Evolutionary conservation across 768 basidiomycete species (phyloP), one percentile per base, ranked within the genome.

Genomic region (Agrocybe pediades): DNA sequence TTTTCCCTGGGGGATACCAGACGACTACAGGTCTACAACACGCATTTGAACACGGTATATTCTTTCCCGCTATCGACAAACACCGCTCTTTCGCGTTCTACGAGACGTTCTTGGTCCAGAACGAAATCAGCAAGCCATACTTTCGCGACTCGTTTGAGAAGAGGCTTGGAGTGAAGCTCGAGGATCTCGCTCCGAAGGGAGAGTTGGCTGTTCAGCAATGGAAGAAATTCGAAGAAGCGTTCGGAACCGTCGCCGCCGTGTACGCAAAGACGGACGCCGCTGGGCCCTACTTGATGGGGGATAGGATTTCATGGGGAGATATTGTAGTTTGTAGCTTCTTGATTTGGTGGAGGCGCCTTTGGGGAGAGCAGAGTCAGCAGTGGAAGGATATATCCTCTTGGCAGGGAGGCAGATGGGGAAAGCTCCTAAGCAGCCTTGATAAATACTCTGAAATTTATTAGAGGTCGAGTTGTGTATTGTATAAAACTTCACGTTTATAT

Each of bases 41-140:
- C 8, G 46, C 46, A 27, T 19, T 57, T 54, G 27, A 83, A 84
- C 51, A 79, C 76, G 0, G 60, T 68, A 16, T 82, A 84, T 62
- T 68, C 83, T 46, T 81, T 83, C 47, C 65, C 70, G 17, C n/a
- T 9, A 30, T 52, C 29, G 46, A 25, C 23, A 39, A 45, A 2
- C 15, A 53, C 3, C 41, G 46, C 29, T 39, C 41, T 5, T 51
- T 62, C 41, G 41, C 55, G 16, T 9, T 53, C 15, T 49, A 45
- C 15, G 50, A 42, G 3, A 21, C 47, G 8, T 41, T 19, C 15
- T 2, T 8, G 13, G 48, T 29, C 4, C 47, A 62, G 11, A 56
- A 61, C 40, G 55, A 59, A 11, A 30, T 19, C 16, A 62, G 59
- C 45, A 33, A 53, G n/a, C 55, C 42, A 39, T 60, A 62, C 55